Percentiles rank a stretch among this genome's conserved stretches.
These are phyloP conservation scores for Mortierella sp. DNA, from an alignment of 371 early-diverging fungal species.

Conservation along the genomic window DNA sequence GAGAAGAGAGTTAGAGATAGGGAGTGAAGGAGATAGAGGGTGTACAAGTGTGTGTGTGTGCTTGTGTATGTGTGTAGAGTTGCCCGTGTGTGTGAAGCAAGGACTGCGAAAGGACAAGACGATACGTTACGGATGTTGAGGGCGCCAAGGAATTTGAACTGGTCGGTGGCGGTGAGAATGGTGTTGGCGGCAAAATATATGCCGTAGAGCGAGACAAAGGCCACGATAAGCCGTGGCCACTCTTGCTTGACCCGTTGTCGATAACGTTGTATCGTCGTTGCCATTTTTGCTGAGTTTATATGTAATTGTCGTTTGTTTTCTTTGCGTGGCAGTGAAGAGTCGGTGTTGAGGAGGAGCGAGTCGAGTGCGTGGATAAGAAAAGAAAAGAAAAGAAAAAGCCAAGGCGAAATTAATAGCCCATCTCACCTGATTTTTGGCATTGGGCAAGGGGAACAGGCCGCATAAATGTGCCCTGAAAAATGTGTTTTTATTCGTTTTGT, in stretches of 20 bases:
- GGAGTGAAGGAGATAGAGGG: neutral
- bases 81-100: neutral
- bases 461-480: neutral
- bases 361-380: too few relatives aligned
- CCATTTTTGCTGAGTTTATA: neutral
- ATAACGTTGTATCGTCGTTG: neutral
- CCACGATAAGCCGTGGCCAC: constrained; percentile 48
- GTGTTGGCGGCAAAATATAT: constrained; percentile 34
- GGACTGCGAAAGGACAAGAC: neutral
- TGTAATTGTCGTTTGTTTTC: neutral
- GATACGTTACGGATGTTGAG: constrained; percentile 13
- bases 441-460: too few relatives aligned
- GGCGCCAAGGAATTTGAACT: constrained; percentile 31
- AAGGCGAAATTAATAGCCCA: too few relatives aligned
- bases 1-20: neutral
- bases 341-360: too few relatives aligned
- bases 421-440: too few relatives aligned
- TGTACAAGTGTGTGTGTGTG: neutral
- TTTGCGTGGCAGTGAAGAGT: too few relatives aligned
- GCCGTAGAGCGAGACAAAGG: constrained; percentile 48
- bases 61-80: neutral
- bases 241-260: constrained; percentile 16
- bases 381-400: too few relatives aligned
- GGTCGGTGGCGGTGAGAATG: constrained; percentile 20
- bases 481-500: neutral